A percentile compares a stretch with the other conserved stretches of the same genome.
Conservation (phyloP, 768 basidiomycete species). For the Boletus bicolor region DNA sequence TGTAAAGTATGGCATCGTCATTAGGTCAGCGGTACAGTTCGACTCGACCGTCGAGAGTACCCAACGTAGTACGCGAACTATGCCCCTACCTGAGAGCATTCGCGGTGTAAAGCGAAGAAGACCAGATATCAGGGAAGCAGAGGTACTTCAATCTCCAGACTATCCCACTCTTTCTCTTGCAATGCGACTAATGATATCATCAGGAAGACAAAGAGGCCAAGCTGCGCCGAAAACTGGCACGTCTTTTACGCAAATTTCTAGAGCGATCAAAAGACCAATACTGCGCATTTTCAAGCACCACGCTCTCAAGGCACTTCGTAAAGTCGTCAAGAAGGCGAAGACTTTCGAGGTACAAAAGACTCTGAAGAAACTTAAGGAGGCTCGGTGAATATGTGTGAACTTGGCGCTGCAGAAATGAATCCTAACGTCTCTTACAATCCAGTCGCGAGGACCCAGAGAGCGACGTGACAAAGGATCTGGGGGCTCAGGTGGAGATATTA, state of each 20-base stretch:
- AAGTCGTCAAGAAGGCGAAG: constrained; percentile 78
- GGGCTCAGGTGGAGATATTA: constrained; percentile 55
- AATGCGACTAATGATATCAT: constrained; percentile 1
- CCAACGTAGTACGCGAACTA: neutral
- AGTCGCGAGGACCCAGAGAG: constrained; percentile 38
- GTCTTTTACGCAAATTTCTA: constrained; percentile 26
- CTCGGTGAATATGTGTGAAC: constrained; percentile 47
- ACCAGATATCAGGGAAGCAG: constrained; percentile 35
- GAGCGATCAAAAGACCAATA: constrained; percentile 9
- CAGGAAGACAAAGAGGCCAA: constrained; percentile 42
- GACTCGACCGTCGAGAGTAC: no score
- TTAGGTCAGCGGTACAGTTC: constrained; percentile 22
- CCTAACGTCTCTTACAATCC: constrained; percentile 3
- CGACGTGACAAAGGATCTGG: constrained; percentile 47
- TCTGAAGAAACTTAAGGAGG: constrained; percentile 75
- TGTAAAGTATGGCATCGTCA: neutral
- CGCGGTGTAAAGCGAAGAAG: constrained; percentile 45
- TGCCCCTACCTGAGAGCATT: constrained; percentile 3
- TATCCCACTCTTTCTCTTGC: neutral
- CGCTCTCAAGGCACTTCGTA: constrained; percentile 65
- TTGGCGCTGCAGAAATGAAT: neutral
- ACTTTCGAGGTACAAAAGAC: constrained; percentile 76
- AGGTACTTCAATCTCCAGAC: constrained; percentile 9
- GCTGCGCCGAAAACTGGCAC: constrained; percentile 55
- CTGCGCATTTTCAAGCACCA: constrained; percentile 55